These are phyloP conservation scores for Thermothelomyces thermophilus DNA, from an alignment of 2,329 filamentous ascomycete species.

Conservation along the genomic window DNA sequence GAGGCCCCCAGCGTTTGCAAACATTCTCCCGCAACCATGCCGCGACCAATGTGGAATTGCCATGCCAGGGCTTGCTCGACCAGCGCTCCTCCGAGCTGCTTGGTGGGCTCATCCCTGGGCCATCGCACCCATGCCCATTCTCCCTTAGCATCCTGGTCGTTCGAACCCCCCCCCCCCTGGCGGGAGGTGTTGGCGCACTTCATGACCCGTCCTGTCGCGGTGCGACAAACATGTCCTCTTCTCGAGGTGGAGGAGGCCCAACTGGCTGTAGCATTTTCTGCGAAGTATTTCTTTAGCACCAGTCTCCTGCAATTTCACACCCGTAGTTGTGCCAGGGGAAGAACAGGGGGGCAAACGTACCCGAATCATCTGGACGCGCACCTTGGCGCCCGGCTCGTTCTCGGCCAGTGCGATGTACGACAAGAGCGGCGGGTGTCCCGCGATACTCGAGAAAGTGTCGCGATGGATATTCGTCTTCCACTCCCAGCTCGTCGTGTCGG, in stretches of 20 bases:
- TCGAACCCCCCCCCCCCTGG: no score
- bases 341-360: conserved; percentile 29
- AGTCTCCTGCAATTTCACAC: background rate
- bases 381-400: conserved; percentile 75
- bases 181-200: background rate
- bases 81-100: no score
- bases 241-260: conserved; percentile 51
- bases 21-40: background rate
- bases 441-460: conserved; percentile 82
- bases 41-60: background rate
- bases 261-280: conserved; percentile 63
- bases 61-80: no score
- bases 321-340: background rate
- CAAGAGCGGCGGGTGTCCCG: conserved; percentile 82
- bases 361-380: conserved; percentile 74
- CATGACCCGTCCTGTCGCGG: conserved; percentile 13
- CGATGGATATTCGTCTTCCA: conserved; percentile 94
- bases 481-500: conserved; percentile 95
- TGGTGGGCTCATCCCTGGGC: background rate
- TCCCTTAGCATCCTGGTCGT: background rate
- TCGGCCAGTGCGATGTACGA: conserved; percentile 85
- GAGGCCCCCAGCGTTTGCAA: background rate
- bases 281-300: background rate
- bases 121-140: background rate
- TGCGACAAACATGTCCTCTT: conserved; percentile 33